Evolutionary conservation across 2,329 filamentous ascomycete species (phyloP), one percentile per base, ranked within the genome.

Genomic region (Ustulina deusta): DNA sequence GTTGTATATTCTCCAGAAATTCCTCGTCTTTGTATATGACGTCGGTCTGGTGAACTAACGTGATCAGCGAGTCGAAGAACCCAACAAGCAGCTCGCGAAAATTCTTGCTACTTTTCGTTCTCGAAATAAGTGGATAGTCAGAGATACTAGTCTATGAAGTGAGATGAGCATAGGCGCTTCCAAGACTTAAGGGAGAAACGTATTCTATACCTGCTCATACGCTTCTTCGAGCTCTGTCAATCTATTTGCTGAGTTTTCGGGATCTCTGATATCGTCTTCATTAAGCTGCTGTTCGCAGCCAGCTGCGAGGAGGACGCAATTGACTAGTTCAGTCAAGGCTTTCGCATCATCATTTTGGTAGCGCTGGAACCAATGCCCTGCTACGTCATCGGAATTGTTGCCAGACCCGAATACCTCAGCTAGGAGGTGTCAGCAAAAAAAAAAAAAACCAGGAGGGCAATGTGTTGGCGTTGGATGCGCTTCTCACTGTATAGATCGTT

Each of bases 81-180:
- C 88, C 88, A 59, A 91, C 85, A 17, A 99, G 84, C 54, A 91
- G 86, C 44, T 91, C 86, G 71, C 93, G 92, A 81, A 98, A 97
- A 29, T 91, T 88, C 71, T 89, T 88, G 70, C 89, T 91, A 65
- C 89, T 89, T 78, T 92, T 95, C 44, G 90, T 87, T 80, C 90
- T 94, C 17, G 93, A 92, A 66, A 97, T 92, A 51, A 99, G 87
- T 44, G 96, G 96, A 76, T 99, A 99, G 56, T 98, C 96, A 36
- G 92, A 91, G 57, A 95, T 91, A 77, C 70, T 78, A 42, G 77
- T 78, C 76, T 92, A 89, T 85, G 91, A 87, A 83, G 90, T 69
- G 6, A 57, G 20, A 71, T 83, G 68, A 83, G 78, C 36, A 69
- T 58, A 32, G 17, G 38, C 46, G 2, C 4, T 51, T 65, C n/a